phyloP scores from a whole-genome alignment of 768 basidiomycete species.

The Kwoniella mangroviensis region DNA sequence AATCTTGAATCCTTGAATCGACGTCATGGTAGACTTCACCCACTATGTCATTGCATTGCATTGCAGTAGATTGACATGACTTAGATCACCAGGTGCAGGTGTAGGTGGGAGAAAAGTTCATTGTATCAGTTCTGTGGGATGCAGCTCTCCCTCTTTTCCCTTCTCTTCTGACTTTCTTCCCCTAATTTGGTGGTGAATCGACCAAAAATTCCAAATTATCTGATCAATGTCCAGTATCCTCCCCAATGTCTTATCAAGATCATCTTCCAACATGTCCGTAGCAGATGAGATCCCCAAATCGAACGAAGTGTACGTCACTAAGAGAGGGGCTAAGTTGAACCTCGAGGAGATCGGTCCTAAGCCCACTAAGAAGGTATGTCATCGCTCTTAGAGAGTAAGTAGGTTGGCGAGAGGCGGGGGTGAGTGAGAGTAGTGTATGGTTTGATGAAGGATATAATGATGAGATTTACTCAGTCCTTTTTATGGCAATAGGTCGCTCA shows the following conservation, averaged over 20 bases:
- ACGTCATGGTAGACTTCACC: slow-evolving; percentile 7
- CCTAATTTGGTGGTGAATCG: neutral
- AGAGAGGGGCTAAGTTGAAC: slow-evolving; percentile 15
- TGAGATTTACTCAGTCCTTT: neutral
- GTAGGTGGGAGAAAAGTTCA: neutral
- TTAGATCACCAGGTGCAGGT: neutral
- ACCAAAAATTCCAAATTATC: neutral
- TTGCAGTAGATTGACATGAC: neutral
- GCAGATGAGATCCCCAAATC: slow-evolving; percentile 13
- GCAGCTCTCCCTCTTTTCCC: neutral
- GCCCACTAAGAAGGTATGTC: slow-evolving; percentile 18
- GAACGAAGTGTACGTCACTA: slow-evolving; percentile 14
- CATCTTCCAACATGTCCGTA: neutral
- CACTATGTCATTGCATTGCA: neutral
- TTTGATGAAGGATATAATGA: neutral
- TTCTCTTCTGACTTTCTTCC: neutral
- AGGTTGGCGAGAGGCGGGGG: neutral
- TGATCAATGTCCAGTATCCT: slow-evolving; percentile 10
- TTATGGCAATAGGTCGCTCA: slow-evolving; percentile 7
- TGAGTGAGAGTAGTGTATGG: neutral
- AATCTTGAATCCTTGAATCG: neutral
- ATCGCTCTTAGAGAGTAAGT: neutral
- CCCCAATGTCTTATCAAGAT: slow-evolving; percentile 1
- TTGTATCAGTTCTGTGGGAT: neutral
- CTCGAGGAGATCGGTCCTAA: slow-evolving; percentile 17